Percentiles rank a stretch among this genome's conserved stretches.
Evolutionary conservation across 2,329 filamentous ascomycete species (phyloP).

Genomic region (Chaetomiaceae sp.): DNA sequence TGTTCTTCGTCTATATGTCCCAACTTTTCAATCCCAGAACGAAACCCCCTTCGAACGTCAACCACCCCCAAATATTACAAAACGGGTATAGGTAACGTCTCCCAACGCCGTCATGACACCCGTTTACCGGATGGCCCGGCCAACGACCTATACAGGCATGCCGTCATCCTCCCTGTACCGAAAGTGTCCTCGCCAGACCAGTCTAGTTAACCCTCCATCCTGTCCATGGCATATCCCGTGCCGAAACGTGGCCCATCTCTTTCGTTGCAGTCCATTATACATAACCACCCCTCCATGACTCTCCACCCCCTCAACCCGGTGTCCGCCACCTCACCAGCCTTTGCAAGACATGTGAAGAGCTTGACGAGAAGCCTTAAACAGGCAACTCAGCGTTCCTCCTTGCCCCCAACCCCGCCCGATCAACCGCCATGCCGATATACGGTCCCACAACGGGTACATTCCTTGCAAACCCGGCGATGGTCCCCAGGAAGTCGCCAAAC

Average conservation of each 20-base stretch:
- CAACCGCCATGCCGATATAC: slow-evolving; percentile 71
- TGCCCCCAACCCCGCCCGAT: slow-evolving; percentile 58
- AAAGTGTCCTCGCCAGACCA: too few species aligned
- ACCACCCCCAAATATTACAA: slow-evolving; percentile 16
- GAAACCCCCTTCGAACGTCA: background rate
- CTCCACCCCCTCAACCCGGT: too few species aligned
- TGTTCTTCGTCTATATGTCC: slow-evolving; percentile 2
- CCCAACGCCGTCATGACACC: slow-evolving; percentile 15
- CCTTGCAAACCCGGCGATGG: slow-evolving; percentile 81
- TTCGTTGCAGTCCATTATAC: too few species aligned
- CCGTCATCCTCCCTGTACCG: too few species aligned
- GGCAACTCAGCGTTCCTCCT: slow-evolving; percentile 71
- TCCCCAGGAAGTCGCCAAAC: slow-evolving; percentile 95
- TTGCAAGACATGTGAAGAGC: too few species aligned
- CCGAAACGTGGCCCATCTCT: too few species aligned
- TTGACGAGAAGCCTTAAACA: slow-evolving; percentile 61
- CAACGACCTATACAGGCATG: background rate
- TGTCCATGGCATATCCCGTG: too few species aligned
- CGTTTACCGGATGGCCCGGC: background rate
- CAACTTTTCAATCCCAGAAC: background rate
- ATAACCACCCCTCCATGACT: too few species aligned
- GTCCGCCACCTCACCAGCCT: too few species aligned
- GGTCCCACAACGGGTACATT: slow-evolving; percentile 82
- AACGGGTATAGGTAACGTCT: slow-evolving; percentile 19
- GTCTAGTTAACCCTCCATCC: too few species aligned